Evolutionary conservation across 345 rosid species (phyloP).

Genomic region (Acer campestre): DNA sequence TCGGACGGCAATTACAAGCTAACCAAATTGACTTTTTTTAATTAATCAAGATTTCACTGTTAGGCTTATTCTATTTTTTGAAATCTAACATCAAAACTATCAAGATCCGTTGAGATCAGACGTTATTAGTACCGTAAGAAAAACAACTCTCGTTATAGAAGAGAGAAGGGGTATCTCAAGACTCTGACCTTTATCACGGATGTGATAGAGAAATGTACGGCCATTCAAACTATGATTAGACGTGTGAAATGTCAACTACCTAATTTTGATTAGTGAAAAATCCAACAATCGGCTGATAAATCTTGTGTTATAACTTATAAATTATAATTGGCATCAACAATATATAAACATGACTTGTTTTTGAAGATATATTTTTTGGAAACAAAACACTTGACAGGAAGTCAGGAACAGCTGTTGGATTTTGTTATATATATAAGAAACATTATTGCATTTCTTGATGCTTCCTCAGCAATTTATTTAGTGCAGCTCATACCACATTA

Average conservation of each 20-base stretch:
- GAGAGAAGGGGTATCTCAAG: too few species aligned
- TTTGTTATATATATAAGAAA: background rate
- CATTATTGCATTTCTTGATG: background rate
- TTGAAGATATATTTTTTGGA: background rate
- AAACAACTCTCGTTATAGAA: too few species aligned
- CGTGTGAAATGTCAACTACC: too few species aligned
- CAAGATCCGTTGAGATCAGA: too few species aligned
- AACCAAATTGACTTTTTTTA: background rate
- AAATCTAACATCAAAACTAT: too few species aligned
- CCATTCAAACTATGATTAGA: too few species aligned
- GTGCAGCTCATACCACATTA: background rate
- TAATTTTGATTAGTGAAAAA: background rate
- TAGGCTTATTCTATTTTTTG: too few species aligned
- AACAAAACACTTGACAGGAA: too few species aligned
- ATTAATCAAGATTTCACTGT: background rate
- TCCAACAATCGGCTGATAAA: background rate
- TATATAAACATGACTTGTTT: conserved; percentile 4
- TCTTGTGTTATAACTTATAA: too few species aligned
- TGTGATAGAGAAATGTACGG: too few species aligned
- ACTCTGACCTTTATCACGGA: too few species aligned
- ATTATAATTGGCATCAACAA: background rate
- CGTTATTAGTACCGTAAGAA: too few species aligned
- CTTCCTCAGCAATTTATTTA: conserved; percentile 9
- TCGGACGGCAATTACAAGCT: background rate
- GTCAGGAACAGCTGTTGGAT: conserved; percentile 7